phyloP scores from a whole-genome alignment of 257 asterid genomes.

The Solanum habrochaites region DNA sequence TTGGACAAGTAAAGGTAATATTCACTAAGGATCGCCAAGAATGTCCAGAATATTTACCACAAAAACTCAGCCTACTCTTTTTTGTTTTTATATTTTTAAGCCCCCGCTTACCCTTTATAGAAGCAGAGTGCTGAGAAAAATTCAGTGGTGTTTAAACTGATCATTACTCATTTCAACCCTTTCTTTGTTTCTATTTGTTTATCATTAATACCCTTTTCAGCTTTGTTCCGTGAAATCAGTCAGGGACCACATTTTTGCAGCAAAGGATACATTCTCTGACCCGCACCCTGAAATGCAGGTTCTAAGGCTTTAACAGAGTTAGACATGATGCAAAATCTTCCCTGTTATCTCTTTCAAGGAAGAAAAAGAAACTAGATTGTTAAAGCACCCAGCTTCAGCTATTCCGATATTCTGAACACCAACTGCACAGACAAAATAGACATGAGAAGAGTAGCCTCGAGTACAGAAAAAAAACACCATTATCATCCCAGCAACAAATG shows the following conservation, averaged over 20 bases:
- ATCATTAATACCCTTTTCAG: not conserved
- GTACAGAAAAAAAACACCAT: no score
- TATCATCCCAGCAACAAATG: no score
- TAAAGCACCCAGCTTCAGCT: constrained; percentile 11
- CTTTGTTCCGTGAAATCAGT: not conserved
- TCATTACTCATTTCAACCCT: not conserved
- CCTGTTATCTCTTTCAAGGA: constrained; percentile 6
- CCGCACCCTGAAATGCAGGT: constrained; percentile 95
- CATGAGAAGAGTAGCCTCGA: not conserved
- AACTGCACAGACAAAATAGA: constrained; percentile 10
- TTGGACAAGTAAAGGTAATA: not conserved
- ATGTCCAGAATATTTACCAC: not conserved
- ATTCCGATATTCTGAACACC: not conserved
- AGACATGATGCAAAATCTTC: constrained; percentile 43
- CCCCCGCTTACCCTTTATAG: not conserved
- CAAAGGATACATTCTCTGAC: constrained; percentile 85
- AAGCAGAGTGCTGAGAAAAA: not conserved
- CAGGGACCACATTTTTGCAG: not conserved
- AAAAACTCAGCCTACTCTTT: not conserved
- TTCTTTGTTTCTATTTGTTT: not conserved
- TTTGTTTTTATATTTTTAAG: not conserved
- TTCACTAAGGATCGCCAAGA: not conserved
- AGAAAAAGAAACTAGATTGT: constrained; percentile 3
- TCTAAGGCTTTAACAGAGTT: constrained; percentile 64
- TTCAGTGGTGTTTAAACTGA: not conserved